Base-by-base conservation (phyloP, 805 yeast species). In the Yarrowia sp. region DNA sequence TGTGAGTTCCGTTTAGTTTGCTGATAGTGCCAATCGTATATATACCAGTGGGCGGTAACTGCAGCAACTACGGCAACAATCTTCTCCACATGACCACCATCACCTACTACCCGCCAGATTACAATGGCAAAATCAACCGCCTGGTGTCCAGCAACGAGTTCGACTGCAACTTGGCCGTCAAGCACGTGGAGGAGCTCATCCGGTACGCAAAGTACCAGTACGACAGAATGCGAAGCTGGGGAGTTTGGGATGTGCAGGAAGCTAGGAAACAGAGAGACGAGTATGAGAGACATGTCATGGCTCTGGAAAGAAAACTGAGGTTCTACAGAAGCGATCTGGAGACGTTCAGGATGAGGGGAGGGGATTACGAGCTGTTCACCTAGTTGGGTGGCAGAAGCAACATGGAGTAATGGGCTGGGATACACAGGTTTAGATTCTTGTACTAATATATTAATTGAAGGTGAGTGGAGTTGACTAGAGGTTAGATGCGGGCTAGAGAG, bases 281-380 rank as follows among this genome's bases (percentile, higher is more conserved):
- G 22, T 53, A 53, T 8, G 59, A 53, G 14, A 35, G 19, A 1
- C 59, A 53, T 19, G 59, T 53, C 5, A 40, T 53, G 45, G 8
- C 15, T 7, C 59, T 53, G 36, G 59, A 53, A 8, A 35, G 9
- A 8, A 53, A 53, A 35, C 35, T 53, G 45, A n/a, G 59, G 36
- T 53, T 53, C 45, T 53, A 53, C 59, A 53, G 59, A 40, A 53
- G 59, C 19, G 59, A 53, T 16, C n/a, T 53, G 45, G 59, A 53
- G 59, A 14, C 19, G 16, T 53, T 19, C 14, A 19, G 14, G 1
- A 53, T 53, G 59, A n/a, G 35, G 2, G 59, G 59, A 14, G 59
- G 59, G 1, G 45, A 53, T 14, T 53, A 5, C 8, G 59, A 40
- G 45, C 35, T 53, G 35, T 53, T 53, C 14, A 8, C 35, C 8